Conservation (phyloP, 2,329 filamentous ascomycete species). For the Penicillium nordicum region DNA sequence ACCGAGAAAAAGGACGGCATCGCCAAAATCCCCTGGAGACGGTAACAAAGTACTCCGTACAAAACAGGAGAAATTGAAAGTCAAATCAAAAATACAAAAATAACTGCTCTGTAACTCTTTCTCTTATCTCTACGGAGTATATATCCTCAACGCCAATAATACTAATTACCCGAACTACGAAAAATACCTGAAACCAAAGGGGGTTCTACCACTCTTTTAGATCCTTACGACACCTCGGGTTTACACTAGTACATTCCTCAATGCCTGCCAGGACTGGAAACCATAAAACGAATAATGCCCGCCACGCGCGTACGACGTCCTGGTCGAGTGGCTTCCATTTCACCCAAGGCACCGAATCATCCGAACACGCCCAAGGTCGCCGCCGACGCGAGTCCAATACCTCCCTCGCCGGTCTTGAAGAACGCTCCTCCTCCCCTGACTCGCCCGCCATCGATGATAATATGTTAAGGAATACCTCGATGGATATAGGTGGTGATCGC, state of each 20-base stretch:
- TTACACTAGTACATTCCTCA: slow-evolving; percentile 25
- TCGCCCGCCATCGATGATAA: slow-evolving; percentile 19
- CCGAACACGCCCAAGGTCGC: slow-evolving; percentile 24
- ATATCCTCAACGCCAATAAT: background rate
- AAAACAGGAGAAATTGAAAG: background rate
- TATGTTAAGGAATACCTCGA: slow-evolving; percentile 34
- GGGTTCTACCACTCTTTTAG: background rate
- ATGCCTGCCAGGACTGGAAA: slow-evolving; percentile 21
- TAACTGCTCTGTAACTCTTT: background rate
- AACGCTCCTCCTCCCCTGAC: slow-evolving; percentile 25
- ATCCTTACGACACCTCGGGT: slow-evolving; percentile 6
- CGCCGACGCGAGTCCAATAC: slow-evolving; percentile 34
- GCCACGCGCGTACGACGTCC: slow-evolving; percentile 35
- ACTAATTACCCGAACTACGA: slow-evolving; percentile 4
- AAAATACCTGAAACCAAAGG: slow-evolving; percentile 20
- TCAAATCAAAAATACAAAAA: background rate
- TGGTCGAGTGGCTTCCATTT: slow-evolving; percentile 35
- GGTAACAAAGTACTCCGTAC: background rate
- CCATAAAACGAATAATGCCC: slow-evolving; percentile 34
- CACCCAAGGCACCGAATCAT: slow-evolving; percentile 23
- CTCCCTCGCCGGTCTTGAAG: slow-evolving; percentile 32
- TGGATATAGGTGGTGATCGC: slow-evolving; percentile 25
- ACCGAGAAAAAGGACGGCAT: slow-evolving; percentile 4
- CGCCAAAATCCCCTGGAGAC: slow-evolving; percentile 1
- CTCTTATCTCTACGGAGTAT: background rate